Conservation (phyloP, 2,329 filamentous ascomycete genomes). For the Cladophialophora bantiana region DNA sequence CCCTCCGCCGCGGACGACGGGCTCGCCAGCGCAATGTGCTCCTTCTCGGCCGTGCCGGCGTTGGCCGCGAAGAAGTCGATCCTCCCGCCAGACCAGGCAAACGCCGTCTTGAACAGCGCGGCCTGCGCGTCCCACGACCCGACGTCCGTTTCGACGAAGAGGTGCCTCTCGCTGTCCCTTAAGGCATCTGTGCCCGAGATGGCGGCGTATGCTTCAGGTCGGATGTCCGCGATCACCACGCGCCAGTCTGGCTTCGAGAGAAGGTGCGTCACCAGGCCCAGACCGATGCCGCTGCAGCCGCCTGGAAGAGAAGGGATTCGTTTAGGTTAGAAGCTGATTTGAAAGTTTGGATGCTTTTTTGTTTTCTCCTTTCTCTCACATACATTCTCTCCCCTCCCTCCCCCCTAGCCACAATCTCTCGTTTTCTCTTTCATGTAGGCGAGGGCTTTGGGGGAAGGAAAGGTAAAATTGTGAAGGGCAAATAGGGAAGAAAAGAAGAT, state of each 20-base stretch:
- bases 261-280: constrained; percentile 62
- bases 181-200: constrained; percentile 14
- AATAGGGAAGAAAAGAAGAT: neutral
- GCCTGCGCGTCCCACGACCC: constrained; percentile 59
- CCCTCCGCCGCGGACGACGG: neutral
- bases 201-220: constrained; percentile 38
- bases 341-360: neutral
- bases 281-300: constrained; percentile 67
- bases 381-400: no score
- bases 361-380: no score
- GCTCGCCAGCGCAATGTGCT: constrained; percentile 25
- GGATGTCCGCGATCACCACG: constrained; percentile 64
- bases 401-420: no score
- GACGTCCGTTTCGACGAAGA: constrained; percentile 58
- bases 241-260: constrained; percentile 53
- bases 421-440: neutral
- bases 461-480: neutral
- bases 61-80: constrained; percentile 62
- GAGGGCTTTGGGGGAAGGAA: neutral
- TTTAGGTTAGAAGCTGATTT: neutral
- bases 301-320: constrained; percentile 46
- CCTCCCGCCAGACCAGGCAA: constrained; percentile 48
- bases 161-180: constrained; percentile 24
- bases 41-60: constrained; percentile 60
- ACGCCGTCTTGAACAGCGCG: constrained; percentile 60